Conservation (phyloP, 139 green algal species). For the Marvania coccoides region DNA sequence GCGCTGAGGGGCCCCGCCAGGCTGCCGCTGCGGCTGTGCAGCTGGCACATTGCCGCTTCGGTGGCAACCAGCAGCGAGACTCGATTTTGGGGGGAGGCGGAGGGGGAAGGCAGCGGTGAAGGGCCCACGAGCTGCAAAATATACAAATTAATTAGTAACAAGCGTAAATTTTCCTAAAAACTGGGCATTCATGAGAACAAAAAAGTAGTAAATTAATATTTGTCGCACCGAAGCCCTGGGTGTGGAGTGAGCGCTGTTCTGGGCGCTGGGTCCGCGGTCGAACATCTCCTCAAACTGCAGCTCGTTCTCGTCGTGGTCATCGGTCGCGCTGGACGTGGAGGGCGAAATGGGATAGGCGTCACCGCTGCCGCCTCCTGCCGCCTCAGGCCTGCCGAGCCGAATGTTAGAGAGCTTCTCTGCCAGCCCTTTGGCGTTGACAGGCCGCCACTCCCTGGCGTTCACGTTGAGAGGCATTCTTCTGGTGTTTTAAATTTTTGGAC, state of each 20-base stretch:
- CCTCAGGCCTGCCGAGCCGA: neutral
- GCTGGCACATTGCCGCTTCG: too few species aligned
- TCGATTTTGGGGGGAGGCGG: neutral
- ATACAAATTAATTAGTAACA: neutral
- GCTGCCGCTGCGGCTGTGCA: too few species aligned
- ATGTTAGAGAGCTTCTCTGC: neutral
- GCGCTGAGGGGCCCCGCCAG: too few species aligned
- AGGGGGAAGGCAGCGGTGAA: constrained; percentile 22
- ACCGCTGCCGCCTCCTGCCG: neutral
- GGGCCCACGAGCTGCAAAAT: constrained; percentile 23
- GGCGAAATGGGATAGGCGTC: neutral
- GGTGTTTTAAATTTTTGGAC: neutral
- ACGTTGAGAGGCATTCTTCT: neutral
- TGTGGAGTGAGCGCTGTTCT: neutral
- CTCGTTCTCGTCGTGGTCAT: neutral
- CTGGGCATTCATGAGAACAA: neutral
- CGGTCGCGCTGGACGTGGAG: neutral
- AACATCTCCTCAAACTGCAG: constrained; percentile 24
- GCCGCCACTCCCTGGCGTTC: neutral
- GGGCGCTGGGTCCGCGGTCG: neutral
- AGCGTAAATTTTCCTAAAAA: neutral
- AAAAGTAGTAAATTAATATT: neutral
- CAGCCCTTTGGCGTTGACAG: neutral
- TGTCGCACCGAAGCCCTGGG: neutral
- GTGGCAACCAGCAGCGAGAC: constrained; percentile 8